Base-by-base conservation (phyloP, 768 basidiomycete genomes). In the Rhodosporidiobolus odoratus region DNA sequence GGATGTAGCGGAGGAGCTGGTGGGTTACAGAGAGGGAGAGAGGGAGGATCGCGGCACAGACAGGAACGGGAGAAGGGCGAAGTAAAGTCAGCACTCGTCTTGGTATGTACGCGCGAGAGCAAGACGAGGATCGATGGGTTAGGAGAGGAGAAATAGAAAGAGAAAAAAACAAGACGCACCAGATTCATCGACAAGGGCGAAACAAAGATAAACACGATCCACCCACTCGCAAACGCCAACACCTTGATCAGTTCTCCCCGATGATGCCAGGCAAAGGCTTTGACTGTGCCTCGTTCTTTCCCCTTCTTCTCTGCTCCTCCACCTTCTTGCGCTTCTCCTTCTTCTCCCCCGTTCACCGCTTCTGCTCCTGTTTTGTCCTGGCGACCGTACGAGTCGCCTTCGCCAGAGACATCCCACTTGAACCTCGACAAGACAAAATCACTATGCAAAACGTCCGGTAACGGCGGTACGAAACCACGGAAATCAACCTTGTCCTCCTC, bases 1-100 rank as follows among this genome's bases (percentile, higher is more conserved):
- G 72, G 37, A 73, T 61, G 65, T 73, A 69, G 50, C 65, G 60
- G 17, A 73, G 65, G 37, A 73, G 68, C 67, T 73, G 63, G 30
- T 2, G 57, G 4, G 15, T 21, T n/a, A n/a, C n/a, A n/a, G n/a
- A n/a, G n/a, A n/a, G n/a, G n/a, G n/a, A n/a, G n/a, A n/a, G n/a
- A n/a, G n/a, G n/a, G n/a, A n/a, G n/a, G n/a, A n/a, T n/a, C n/a
- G n/a, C n/a, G n/a, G n/a, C n/a, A n/a, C n/a, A n/a, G n/a, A n/a
- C n/a, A n/a, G n/a, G n/a, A n/a, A n/a, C n/a, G n/a, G n/a, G n/a
- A n/a, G n/a, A n/a, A n/a, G n/a, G n/a, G n/a, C n/a, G n/a, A n/a
- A n/a, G n/a, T n/a, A n/a, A n/a, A n/a, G n/a, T 6, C 9, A 4
- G 21, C 5, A 23, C 12, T 2, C 1, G n/a, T n/a, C n/a, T n/a